Percentiles rank a stretch among this genome's conserved stretches.
Conservation (phyloP, 371 early-diverging fungal species). For the Mortierella sp. region DNA sequence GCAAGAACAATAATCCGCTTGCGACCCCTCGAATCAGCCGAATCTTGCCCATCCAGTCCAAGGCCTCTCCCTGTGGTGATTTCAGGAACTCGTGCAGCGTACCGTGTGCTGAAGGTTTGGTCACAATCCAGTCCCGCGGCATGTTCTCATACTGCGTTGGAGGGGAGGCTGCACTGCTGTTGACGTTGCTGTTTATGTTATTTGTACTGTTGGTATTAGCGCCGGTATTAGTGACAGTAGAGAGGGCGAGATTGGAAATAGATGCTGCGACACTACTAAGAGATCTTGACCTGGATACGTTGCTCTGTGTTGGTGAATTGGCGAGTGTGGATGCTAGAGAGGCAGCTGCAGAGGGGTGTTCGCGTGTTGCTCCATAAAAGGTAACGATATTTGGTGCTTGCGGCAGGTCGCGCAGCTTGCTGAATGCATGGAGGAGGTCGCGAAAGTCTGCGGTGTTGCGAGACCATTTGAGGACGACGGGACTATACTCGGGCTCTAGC, state of each 20-base stretch:
- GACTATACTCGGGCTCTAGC: slow-evolving; percentile 37
- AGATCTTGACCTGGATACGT: slow-evolving; percentile 25
- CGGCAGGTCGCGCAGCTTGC: slow-evolving; percentile 41
- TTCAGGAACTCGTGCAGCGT: slow-evolving; percentile 53
- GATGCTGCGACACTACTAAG: slow-evolving; percentile 24
- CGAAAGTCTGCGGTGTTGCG: slow-evolving; percentile 53
- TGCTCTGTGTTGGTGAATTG: slow-evolving; percentile 13
- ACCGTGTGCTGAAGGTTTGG: slow-evolving; percentile 51
- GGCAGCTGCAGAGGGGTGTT: slow-evolving; percentile 36
- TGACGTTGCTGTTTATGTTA: not conserved
- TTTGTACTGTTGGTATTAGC: not conserved
- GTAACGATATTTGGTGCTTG: slow-evolving; percentile 42
- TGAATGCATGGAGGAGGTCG: slow-evolving; percentile 44
- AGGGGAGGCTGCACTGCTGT: slow-evolving; percentile 17
- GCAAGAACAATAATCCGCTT: slow-evolving; percentile 41
- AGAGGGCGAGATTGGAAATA: slow-evolving; percentile 36
- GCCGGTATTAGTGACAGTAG: not conserved
- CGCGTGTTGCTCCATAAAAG: slow-evolving; percentile 55
- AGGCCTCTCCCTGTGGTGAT: slow-evolving; percentile 48
- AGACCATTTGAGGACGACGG: slow-evolving; percentile 50
- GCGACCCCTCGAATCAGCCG: slow-evolving; percentile 54
- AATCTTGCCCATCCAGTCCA: slow-evolving; percentile 56
- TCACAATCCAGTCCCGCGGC: slow-evolving; percentile 54
- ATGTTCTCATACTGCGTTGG: not conserved
- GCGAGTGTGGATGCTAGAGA: slow-evolving; percentile 16